Evolutionary conservation across 225 moss, liverwort and hornwort species (phyloP).

Genomic region (Antitrichia curtipendula): DNA sequence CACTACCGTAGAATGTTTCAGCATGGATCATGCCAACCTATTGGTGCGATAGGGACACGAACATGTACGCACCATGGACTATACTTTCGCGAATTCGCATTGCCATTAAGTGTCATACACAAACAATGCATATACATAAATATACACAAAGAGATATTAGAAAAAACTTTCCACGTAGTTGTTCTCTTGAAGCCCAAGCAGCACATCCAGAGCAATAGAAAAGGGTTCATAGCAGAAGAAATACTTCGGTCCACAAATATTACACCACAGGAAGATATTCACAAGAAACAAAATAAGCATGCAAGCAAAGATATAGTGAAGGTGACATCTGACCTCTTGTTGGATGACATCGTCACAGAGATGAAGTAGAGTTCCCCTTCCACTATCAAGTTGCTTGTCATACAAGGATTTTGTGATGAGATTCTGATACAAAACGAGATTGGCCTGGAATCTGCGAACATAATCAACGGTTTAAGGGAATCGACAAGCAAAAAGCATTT

Average conservation of each 20-base stretch:
- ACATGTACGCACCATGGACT: not conserved
- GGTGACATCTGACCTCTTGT: conserved; percentile 37
- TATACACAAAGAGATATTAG: not conserved
- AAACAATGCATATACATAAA: not conserved
- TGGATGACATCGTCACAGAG: conserved; percentile 61
- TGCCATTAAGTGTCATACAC: not conserved
- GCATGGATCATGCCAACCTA: not conserved
- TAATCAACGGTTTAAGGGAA: not conserved
- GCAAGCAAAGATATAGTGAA: not conserved
- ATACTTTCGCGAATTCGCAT: not conserved
- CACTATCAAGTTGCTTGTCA: conserved; percentile 65
- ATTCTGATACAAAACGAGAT: conserved; percentile 46
- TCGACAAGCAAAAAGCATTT: not conserved
- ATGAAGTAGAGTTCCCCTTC: conserved; percentile 60
- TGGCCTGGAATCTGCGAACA: conserved; percentile 46
- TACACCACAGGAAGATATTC: not conserved
- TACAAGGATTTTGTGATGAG: conserved; percentile 54
- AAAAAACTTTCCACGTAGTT: not conserved
- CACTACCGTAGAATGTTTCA: not conserved
- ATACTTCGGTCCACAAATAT: not conserved
- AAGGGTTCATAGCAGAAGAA: not conserved
- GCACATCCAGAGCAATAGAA: not conserved
- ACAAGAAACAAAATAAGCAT: not conserved
- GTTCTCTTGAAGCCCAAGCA: not conserved
- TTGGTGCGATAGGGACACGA: not conserved